Evolutionary conservation across 1,284 basidiomycete genomes (phyloP).

Genomic region (Boletellus deceptivus): DNA sequence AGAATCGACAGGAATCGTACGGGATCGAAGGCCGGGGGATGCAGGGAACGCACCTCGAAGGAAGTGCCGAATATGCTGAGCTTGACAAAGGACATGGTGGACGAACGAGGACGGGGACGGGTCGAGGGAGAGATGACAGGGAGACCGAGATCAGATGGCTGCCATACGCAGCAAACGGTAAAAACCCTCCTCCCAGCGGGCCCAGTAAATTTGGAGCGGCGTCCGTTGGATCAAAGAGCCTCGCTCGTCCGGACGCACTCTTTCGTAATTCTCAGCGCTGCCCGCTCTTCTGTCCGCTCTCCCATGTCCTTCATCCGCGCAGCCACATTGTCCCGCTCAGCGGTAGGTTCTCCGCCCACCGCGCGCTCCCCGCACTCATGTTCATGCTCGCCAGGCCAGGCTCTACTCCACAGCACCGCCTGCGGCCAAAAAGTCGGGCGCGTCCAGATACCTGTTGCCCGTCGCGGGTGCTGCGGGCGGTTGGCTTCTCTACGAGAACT

Average conservation of each 20-base stretch:
- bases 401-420: conserved; percentile 47
- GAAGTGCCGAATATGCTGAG: conserved; percentile 98
- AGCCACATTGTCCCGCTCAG: conserved; percentile 39
- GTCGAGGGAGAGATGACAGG: conserved; percentile 14
- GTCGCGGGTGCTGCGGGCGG: conserved; percentile 31
- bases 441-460: conserved; percentile 38
- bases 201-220: conserved; percentile 12
- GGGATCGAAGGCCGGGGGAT: conserved; percentile 16
- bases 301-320: conserved; percentile 47
- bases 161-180: conserved; percentile 13
- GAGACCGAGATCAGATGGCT: conserved; percentile 13
- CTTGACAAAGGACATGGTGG: conserved; percentile 88
- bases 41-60: conserved; percentile 64
- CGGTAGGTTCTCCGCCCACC: conserved; percentile 27
- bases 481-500: conserved; percentile 22
- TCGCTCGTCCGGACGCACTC: neutral
- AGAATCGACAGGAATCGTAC: conserved; percentile 32
- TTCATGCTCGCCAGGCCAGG: conserved; percentile 29
- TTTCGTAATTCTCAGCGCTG: conserved; percentile 1
- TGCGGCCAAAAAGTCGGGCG: conserved; percentile 42
- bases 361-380: neutral
- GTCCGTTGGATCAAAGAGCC: conserved; percentile 7
- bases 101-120: neutral
- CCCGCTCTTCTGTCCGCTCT: neutral
- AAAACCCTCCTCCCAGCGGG: conserved; percentile 13